Base-by-base conservation (phyloP, 768 basidiomycete genomes). In the Boletales sp. region DNA sequence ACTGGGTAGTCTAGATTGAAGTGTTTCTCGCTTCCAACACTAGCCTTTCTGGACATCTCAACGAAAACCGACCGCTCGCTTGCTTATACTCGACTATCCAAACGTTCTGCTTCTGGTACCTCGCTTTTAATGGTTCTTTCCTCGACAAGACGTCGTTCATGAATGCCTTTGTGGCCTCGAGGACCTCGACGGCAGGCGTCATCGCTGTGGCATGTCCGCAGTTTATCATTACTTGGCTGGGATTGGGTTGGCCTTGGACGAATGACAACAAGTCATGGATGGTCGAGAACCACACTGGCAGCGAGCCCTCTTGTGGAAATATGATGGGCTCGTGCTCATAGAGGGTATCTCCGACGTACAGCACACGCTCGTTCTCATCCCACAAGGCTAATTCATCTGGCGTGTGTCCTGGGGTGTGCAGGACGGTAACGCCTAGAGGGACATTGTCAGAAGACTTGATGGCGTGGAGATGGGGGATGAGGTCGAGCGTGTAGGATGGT, bases 341-440 rank as follows among this genome's bases (percentile, higher is more conserved):
- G 38, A 80, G 63, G 40, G 77, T 74, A 52, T 82, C 81, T 3
- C 82, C 82, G 11, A 79, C 77, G 43, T 80, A 82, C 1, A 81
- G 64, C 78, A 80, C 77, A 52, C 62, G 65, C 45, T 81, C 80
- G 7, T 52, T 59, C 12, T 61, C 64, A 47, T 81, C 77, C 66
- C 78, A 82, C 4, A 81, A 53, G 1, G 78, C 79, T n/a, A 81
- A 61, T 55, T 80, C 75, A 63, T 82, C 82, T 2, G 80, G 81
- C 0, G 76, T 81, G 50, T 83, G 81, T 24, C 81, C 80, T 0
- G 80, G 79, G 0, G 79, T 80, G 52, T 82, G 81, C 47, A 82
- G 66, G 48, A 80, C 65, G 3, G 52, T 69, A 21, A 82, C 53
- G 1, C 71, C 73, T 0, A 76, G 61, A 0, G 69, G 53, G 5